Base-by-base conservation (phyloP, 2,329 filamentous ascomycete genomes). In the Cyphellophora europaea region DNA sequence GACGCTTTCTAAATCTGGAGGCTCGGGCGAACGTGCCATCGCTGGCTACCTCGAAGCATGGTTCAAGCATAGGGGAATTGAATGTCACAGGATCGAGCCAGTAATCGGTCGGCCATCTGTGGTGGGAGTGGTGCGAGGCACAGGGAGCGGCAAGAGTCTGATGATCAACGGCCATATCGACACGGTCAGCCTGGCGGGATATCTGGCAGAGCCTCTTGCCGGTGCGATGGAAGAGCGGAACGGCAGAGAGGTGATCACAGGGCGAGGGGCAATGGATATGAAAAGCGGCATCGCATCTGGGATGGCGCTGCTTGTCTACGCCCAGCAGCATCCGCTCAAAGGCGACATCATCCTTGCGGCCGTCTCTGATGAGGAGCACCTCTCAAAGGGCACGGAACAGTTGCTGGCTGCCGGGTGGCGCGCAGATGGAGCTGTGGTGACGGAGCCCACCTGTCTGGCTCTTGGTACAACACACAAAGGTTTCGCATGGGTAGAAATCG, bases 271-370 rank as follows among this genome's bases (percentile, higher is more conserved):
- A 0, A 60, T 62, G 1, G 61, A 64, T 38, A 64, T 65, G 60
- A 64, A 65, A 44, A 56, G 59, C 5, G 61, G 60, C 1, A 63
- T 55, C 3, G 59, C 56, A 2, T 58, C 61, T 1, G 50, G 48
- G 2, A 49, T 62, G 0, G 42, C 70, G 3, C 52, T 61, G 6
- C 52, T 54, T 3, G 53, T 55, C 3, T 65, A 63, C 30, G 49
- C 49, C 10, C 50, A 44, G 12, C 42, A 47, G 2, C 36, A 40
- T 3, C 23, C 29, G 13, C 56, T 66, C 6, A 48, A 54, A 0
- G 71, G 71, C 3, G 65, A 74, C 31, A 58, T 74, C 6, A 65
- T 74, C 6, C 54, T 75, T 5, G 58, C 69, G 1, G 69, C 63
- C 2, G 71, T 74, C 3, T 64, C 70, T 0, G 71, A 74, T 28